These are phyloP conservation scores for Paraconiothyrium brasiliense DNA, from an alignment of 2,329 filamentous ascomycete genomes.

Conservation along the genomic window DNA sequence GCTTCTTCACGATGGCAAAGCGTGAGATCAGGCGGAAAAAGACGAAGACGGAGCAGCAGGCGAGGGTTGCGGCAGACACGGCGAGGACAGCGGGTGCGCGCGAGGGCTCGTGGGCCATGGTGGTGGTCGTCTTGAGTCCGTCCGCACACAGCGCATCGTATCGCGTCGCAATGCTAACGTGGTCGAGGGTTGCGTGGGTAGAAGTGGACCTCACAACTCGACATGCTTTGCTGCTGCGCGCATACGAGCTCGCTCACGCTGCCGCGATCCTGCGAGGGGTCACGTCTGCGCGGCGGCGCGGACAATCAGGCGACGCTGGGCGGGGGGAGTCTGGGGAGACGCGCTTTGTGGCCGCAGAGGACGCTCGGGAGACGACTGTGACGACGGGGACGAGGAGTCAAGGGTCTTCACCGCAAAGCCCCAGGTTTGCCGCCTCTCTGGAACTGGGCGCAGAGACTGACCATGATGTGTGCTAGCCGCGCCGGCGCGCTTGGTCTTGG, in stretches of 20 bases:
- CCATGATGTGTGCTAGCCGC: neutral
- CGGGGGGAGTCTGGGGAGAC: neutral
- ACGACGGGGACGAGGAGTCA: neutral
- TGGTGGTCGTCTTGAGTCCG: conserved; percentile 24
- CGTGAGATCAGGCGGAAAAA: conserved; percentile 77
- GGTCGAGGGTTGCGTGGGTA: conserved; percentile 9
- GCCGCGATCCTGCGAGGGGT: neutral
- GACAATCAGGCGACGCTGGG: neutral
- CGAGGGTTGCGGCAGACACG: conserved; percentile 75
- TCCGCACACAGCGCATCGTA: conserved; percentile 27
- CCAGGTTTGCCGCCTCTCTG: conserved; percentile 8
- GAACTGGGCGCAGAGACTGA: neutral
- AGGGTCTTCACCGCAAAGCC: conserved; percentile 6
- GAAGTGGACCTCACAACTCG: neutral
- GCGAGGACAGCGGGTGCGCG: conserved; percentile 65
- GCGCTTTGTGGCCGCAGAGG: neutral
- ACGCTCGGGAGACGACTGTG: neutral
- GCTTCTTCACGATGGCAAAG: conserved; percentile 73
- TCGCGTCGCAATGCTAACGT: conserved; percentile 5
- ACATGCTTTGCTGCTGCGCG: conserved; percentile 3
- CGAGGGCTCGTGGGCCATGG: conserved; percentile 41
- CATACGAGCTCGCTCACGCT: neutral
- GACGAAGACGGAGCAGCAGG: conserved; percentile 78
- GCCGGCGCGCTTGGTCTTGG: conserved; percentile 1
- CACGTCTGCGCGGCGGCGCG: neutral